Conservation (phyloP, 139 green algal genomes). For the Chlorella sp. region DNA sequence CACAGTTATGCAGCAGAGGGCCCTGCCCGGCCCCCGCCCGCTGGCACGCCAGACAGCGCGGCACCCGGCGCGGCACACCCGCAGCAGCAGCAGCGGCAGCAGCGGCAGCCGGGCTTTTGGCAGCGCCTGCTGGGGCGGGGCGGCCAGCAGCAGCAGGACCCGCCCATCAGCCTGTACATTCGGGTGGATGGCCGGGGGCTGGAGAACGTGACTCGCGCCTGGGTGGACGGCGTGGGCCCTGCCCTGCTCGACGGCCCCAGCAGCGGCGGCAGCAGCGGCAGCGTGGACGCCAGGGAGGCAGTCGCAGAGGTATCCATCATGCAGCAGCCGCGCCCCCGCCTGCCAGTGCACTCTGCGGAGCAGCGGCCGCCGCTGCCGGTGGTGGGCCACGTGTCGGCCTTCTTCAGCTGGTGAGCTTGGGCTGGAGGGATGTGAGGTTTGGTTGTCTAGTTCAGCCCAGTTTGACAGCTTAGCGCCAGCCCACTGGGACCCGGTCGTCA, state of each 20-base stretch:
- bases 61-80: too few species aligned
- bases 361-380: neutral
- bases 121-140: constrained; percentile 1
- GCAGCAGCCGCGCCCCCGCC: constrained; percentile 1
- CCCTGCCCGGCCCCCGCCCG: too few species aligned
- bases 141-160: neutral
- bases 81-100: neutral
- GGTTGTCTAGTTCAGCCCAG: too few species aligned
- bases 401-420: constrained; percentile 28
- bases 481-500: too few species aligned
- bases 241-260: neutral
- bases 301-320: constrained; percentile 4
- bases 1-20: neutral
- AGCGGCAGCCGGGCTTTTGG: neutral
- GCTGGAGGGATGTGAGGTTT: neutral
- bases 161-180: constrained; percentile 30
- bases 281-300: neutral
- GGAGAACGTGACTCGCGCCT: constrained; percentile 16
- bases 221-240: constrained; percentile 12
- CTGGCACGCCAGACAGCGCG: neutral
- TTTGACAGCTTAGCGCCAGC: too few species aligned
- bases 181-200: constrained; percentile 37
- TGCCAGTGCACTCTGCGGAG: neutral
- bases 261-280: neutral
- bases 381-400: constrained; percentile 4